A percentile compares a stretch with the other conserved stretches of the same genome.
These are phyloP conservation scores for Pneumocystis jirovecii DNA, from an alignment of 1,139 yeast species.

Conservation along the genomic window DNA sequence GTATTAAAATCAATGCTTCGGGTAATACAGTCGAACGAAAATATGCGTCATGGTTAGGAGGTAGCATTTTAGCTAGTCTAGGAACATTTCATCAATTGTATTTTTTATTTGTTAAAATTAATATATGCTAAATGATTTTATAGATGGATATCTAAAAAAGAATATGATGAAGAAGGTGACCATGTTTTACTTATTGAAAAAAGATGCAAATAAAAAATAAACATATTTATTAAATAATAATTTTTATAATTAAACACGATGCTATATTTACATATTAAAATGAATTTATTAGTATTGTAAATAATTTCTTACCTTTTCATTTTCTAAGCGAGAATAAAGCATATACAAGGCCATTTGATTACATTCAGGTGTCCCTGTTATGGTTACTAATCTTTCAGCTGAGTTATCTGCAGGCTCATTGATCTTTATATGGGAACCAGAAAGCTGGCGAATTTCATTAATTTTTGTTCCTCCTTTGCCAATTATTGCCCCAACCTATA, in stretches of 20 bases:
- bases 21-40: slow-evolving; percentile 75
- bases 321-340: slow-evolving; percentile 2
- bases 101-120: background rate
- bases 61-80: slow-evolving; percentile 75
- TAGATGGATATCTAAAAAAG: slow-evolving; percentile 75
- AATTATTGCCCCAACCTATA: slow-evolving; percentile 58
- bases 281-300: background rate
- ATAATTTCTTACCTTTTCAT: background rate
- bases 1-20: slow-evolving; percentile 73
- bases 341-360: slow-evolving; percentile 52
- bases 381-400: slow-evolving; percentile 46
- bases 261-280: background rate
- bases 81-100: slow-evolving; percentile 80
- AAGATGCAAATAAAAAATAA: slow-evolving; percentile 21
- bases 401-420: slow-evolving; percentile 31
- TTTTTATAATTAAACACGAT: background rate
- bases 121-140: slow-evolving; percentile 21
- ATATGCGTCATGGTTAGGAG: slow-evolving; percentile 90
- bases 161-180: slow-evolving; percentile 86
- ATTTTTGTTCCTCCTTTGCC: slow-evolving; percentile 80
- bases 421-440: slow-evolving; percentile 64
- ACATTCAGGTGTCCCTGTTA: slow-evolving; percentile 54
- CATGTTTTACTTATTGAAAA: slow-evolving; percentile 25
- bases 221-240: background rate
- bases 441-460: slow-evolving; percentile 58